These are phyloP conservation scores for Myxozyma udenii DNA, from an alignment of 805 yeast genomes.

Conservation along the genomic window DNA sequence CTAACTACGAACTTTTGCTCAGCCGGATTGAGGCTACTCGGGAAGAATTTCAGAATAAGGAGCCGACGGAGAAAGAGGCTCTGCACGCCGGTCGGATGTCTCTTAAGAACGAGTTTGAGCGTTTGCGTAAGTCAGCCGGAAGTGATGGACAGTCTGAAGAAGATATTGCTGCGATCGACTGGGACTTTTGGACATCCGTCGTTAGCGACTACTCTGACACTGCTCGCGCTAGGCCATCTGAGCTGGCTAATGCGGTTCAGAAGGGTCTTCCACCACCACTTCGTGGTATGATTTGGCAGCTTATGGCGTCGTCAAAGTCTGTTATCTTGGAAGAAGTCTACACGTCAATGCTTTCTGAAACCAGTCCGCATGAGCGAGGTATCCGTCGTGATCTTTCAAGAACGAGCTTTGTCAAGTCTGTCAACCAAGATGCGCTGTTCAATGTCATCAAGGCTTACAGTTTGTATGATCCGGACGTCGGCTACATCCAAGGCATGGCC, in stretches of 20 bases:
- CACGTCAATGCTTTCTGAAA: constrained; percentile 46
- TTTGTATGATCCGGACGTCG: constrained; percentile 84
- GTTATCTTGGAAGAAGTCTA: constrained; percentile 58
- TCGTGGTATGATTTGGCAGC: constrained; percentile 90
- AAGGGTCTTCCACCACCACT: constrained; percentile 81
- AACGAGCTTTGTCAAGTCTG: constrained; percentile 73
- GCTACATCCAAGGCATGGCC: constrained; percentile 98
- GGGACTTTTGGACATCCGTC: constrained; percentile 74
- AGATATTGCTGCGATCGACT: constrained; percentile 39
- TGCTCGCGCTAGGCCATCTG: constrained; percentile 59
- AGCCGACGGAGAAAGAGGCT: constrained; percentile 52
- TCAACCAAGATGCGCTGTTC: constrained; percentile 61
- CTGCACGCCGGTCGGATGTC: constrained; percentile 45
- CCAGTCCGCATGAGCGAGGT: constrained; percentile 63
- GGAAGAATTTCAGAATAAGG: constrained; percentile 49
- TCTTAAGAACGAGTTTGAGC: constrained; percentile 39
- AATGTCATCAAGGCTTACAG: constrained; percentile 81
- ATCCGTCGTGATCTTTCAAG: constrained; percentile 80
- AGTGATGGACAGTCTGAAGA: constrained; percentile 34
- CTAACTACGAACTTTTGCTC: constrained; percentile 53
- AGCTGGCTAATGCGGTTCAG: constrained; percentile 59
- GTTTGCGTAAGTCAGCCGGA: constrained; percentile 20
- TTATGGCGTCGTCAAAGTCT: constrained; percentile 75
- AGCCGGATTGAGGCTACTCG: constrained; percentile 58
- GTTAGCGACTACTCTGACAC: constrained; percentile 72